Evolutionary conservation across 2,329 filamentous ascomycete species (phyloP).

Genomic region (Paecilomyces dactylethromorphus): DNA sequence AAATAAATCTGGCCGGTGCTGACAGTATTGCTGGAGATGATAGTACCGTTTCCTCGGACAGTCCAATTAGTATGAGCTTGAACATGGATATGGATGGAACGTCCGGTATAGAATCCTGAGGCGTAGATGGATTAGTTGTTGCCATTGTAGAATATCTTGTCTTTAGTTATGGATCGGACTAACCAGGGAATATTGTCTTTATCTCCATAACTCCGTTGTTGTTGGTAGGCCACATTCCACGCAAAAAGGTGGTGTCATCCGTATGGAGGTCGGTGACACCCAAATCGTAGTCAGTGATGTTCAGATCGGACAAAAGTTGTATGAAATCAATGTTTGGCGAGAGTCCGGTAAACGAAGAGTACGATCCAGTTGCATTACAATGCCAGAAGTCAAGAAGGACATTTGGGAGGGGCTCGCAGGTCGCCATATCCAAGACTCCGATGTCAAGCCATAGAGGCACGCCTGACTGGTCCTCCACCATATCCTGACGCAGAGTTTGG

Average conservation of each 20-base stretch:
- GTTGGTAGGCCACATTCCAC: conserved; percentile 41
- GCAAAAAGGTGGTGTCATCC: conserved; percentile 33
- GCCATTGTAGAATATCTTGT: background rate
- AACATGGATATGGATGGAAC: conserved; percentile 43
- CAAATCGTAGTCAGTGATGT: conserved; percentile 18
- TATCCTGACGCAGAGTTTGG: conserved; percentile 33
- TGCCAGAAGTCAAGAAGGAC: conserved; percentile 38
- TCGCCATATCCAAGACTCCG: conserved; percentile 36
- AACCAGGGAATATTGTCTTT: conserved; percentile 36
- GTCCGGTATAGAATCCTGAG: conserved; percentile 34
- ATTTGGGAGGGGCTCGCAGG: conserved; percentile 30
- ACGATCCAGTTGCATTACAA: conserved; percentile 38
- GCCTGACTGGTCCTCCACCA: conserved; percentile 29
- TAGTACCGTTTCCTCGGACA: conserved; percentile 19
- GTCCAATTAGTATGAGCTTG: conserved; percentile 32
- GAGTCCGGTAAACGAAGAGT: conserved; percentile 20
- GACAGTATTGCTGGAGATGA: conserved; percentile 18
- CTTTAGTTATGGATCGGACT: conserved; percentile 9
- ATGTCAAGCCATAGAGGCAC: conserved; percentile 37
- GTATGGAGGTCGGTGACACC: conserved; percentile 14
- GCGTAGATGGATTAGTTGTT: conserved; percentile 6
- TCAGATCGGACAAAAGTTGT: conserved; percentile 20
- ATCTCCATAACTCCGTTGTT: conserved; percentile 41
- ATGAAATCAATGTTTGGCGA: conserved; percentile 23
- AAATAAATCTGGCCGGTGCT: conserved; percentile 29